phyloP scores from a whole-genome alignment of 2,329 filamentous ascomycete species.

The Alternaria infectoria region DNA sequence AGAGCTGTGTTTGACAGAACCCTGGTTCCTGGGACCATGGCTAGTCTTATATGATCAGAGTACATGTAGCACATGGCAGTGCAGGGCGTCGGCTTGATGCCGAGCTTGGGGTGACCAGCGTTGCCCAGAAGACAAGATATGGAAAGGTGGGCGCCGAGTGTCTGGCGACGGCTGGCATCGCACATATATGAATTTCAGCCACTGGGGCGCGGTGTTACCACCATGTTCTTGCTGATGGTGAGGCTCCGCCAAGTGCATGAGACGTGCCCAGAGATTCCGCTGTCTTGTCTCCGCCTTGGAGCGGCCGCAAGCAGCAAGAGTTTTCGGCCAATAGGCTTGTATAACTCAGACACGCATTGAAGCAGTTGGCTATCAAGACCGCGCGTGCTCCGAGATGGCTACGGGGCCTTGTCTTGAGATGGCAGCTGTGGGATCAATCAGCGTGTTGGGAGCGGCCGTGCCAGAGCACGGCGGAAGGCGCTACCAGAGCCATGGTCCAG shows the following conservation, averaged over 20 bases:
- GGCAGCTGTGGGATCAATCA: background rate
- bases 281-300: slow-evolving; percentile 12
- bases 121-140: background rate
- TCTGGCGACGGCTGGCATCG: background rate
- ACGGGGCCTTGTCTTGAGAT: background rate
- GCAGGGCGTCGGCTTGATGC: background rate
- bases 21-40: background rate
- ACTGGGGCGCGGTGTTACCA: background rate
- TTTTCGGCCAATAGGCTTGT: background rate
- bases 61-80: background rate
- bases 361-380: background rate
- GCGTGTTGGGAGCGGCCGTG: background rate
- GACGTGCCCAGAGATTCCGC: slow-evolving; percentile 10
- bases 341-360: background rate
- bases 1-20: background rate
- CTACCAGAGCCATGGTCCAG: background rate
- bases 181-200: background rate
- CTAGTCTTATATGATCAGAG: slow-evolving; percentile 2
- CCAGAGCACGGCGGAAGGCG: background rate
- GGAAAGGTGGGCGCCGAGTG: background rate
- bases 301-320: background rate
- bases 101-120: background rate
- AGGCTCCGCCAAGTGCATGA: slow-evolving; percentile 7
- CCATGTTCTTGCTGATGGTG: background rate
- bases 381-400: background rate